Evolutionary conservation across 1,284 basidiomycete species (phyloP).

Genomic region (Leccinum fuscescens): DNA sequence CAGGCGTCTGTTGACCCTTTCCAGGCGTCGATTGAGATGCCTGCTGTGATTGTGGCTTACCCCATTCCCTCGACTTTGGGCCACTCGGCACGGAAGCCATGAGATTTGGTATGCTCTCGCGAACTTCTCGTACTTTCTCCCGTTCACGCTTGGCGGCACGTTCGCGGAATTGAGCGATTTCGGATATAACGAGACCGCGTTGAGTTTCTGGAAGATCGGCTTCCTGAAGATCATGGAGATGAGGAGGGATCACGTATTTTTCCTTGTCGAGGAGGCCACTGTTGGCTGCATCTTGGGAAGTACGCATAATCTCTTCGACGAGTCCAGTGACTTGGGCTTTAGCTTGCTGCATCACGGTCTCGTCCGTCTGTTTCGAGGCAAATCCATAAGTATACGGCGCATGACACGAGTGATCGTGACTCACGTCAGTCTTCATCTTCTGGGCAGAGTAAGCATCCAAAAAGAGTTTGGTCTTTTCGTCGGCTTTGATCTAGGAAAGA

Average conservation of each 20-base stretch:
- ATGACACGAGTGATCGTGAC: background rate
- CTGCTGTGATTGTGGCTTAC: constrained; percentile 53
- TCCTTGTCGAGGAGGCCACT: constrained; percentile 70
- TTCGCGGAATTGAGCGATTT: constrained; percentile 92
- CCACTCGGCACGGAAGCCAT: constrained; percentile 53
- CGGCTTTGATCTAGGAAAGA: constrained; percentile 74
- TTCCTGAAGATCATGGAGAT: constrained; percentile 92
- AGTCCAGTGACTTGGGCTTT: constrained; percentile 55
- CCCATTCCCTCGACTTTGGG: constrained; percentile 75
- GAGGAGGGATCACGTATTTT: constrained; percentile 87
- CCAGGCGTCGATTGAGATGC: constrained; percentile 36
- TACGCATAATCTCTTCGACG: constrained; percentile 58
- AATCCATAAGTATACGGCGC: background rate
- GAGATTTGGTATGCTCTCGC: constrained; percentile 48
- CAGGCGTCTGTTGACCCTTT: constrained; percentile 46
- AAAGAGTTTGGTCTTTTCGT: constrained; percentile 88
- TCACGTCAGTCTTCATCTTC: constrained; percentile 76
- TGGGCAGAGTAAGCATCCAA: constrained; percentile 81
- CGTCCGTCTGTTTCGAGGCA: constrained; percentile 52
- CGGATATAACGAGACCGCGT: constrained; percentile 88
- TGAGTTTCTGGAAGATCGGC: constrained; percentile 95
- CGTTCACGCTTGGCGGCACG: constrained; percentile 79
- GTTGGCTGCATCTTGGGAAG: constrained; percentile 65
- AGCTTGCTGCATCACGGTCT: constrained; percentile 48
- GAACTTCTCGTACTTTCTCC: constrained; percentile 77